phyloP scores from a whole-genome alignment of 2,329 filamentous ascomycete genomes.

The Fusarium liriodendri region DNA sequence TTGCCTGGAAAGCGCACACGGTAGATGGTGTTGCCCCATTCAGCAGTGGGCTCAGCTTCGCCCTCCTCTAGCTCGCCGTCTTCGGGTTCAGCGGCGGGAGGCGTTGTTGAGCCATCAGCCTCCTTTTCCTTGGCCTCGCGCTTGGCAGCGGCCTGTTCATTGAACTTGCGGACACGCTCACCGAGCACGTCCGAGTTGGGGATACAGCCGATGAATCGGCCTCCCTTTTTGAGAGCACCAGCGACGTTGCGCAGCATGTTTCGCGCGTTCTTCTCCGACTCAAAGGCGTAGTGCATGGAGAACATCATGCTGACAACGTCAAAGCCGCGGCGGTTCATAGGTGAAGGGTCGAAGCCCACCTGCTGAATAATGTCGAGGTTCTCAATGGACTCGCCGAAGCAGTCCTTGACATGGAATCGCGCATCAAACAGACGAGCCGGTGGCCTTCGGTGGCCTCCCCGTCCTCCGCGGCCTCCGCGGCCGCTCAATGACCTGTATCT shows the following conservation, averaged over 20 bases:
- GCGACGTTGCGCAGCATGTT: slow-evolving; percentile 95
- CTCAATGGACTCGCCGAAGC: slow-evolving; percentile 85
- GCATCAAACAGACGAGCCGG: slow-evolving; percentile 78
- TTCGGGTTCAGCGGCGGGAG: slow-evolving; percentile 46
- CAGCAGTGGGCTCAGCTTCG: slow-evolving; percentile 72
- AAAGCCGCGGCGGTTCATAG: slow-evolving; percentile 83
- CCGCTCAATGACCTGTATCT: slow-evolving; percentile 80
- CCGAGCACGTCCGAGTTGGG: slow-evolving; percentile 96
- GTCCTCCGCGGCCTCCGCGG: slow-evolving; percentile 66
- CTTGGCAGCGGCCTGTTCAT: slow-evolving; percentile 62
- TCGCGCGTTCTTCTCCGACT: slow-evolving; percentile 88
- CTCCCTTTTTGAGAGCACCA: slow-evolving; percentile 90
- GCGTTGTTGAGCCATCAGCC: slow-evolving; percentile 37
- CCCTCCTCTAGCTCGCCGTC: slow-evolving; percentile 69
- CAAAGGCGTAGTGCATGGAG: slow-evolving; percentile 98
- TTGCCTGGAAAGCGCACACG: slow-evolving; percentile 86
- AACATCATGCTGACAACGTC: slow-evolving; percentile 99
- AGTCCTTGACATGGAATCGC: slow-evolving; percentile 91
- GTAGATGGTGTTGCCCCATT: slow-evolving; percentile 96
- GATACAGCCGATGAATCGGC: slow-evolving; percentile 93
- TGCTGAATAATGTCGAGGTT: slow-evolving; percentile 84
- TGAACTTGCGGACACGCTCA: slow-evolving; percentile 80
- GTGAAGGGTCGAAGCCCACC: slow-evolving; percentile 85
- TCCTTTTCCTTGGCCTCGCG: slow-evolving; percentile 44
- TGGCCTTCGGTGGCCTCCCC: slow-evolving; percentile 61